Conservation (phyloP, 805 yeast genomes). For the Ogataea sp. region DNA sequence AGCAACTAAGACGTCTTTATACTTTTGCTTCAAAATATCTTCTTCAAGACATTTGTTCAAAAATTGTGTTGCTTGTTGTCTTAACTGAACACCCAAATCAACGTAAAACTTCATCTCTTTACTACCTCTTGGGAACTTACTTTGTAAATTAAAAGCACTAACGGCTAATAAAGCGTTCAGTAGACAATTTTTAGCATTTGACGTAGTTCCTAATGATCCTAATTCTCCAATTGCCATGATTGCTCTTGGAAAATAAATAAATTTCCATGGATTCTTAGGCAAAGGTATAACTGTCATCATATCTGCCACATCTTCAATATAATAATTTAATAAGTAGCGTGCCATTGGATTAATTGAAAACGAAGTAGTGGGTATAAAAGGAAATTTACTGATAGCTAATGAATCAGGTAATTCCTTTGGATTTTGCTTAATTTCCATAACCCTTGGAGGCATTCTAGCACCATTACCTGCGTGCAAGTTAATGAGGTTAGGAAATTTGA, state of each 20-base stretch:
- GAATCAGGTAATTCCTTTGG: constrained; percentile 33
- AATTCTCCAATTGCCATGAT: constrained; percentile 76
- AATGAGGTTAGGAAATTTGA: constrained; percentile 9
- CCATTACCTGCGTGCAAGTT: constrained; percentile 23
- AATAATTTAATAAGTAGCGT: constrained; percentile 62
- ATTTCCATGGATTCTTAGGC: constrained; percentile 81
- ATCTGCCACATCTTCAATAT: constrained; percentile 70
- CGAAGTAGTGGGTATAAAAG: constrained; percentile 45
- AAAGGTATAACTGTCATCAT: constrained; percentile 56
- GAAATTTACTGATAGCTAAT: constrained; percentile 29
- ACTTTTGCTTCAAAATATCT: constrained; percentile 52
- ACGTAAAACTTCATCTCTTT: constrained; percentile 62
- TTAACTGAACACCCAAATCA: constrained; percentile 63
- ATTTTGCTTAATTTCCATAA: constrained; percentile 40
- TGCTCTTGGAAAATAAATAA: constrained; percentile 80
- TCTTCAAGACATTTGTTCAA: constrained; percentile 49
- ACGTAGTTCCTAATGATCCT: constrained; percentile 62
- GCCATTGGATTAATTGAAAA: constrained; percentile 62
- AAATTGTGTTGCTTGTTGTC: constrained; percentile 68
- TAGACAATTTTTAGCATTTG: constrained; percentile 69
- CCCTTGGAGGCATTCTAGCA: constrained; percentile 41
- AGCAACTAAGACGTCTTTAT: constrained; percentile 78
- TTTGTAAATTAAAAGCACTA: constrained; percentile 71
- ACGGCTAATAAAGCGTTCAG: constrained; percentile 76
- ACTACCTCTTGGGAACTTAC: constrained; percentile 61